Percentiles rank a stretch among this genome's conserved stretches.
These are phyloP conservation scores for Globisporangium rhizosaccharum DNA, from an alignment of 352 stramenopile species.

Conservation along the genomic window DNA sequence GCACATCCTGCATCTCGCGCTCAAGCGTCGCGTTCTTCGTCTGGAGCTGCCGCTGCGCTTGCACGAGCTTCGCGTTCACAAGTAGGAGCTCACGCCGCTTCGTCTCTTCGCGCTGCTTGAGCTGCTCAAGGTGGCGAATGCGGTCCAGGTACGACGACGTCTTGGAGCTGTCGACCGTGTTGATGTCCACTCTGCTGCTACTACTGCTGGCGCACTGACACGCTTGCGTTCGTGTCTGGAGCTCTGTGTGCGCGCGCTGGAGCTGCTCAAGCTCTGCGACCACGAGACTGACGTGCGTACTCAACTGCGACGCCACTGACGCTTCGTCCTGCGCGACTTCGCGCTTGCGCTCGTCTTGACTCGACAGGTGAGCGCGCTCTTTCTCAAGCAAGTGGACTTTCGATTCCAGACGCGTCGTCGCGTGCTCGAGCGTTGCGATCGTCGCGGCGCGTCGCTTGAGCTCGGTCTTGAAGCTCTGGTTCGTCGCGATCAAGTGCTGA, in stretches of 20 bases:
- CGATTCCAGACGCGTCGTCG: slow-evolving; percentile 36
- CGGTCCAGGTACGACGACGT: slow-evolving; percentile 37
- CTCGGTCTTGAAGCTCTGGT: slow-evolving; percentile 33
- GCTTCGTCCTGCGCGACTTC: slow-evolving; percentile 22
- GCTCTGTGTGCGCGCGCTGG: slow-evolving; percentile 31
- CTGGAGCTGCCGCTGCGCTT: slow-evolving; percentile 56
- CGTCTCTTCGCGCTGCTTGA: slow-evolving; percentile 32
- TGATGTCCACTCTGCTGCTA: neutral
- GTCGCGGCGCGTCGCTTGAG: slow-evolving; percentile 19
- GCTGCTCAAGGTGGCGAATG: slow-evolving; percentile 47
- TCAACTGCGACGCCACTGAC: slow-evolving; percentile 31
- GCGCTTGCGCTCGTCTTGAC: slow-evolving; percentile 29
- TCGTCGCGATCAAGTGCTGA: slow-evolving; percentile 28
- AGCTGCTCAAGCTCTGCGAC: slow-evolving; percentile 41
- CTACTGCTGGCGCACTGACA: slow-evolving; percentile 14
- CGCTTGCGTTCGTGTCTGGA: slow-evolving; percentile 18
- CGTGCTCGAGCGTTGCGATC: slow-evolving; percentile 24
- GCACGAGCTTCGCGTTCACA: slow-evolving; percentile 60
- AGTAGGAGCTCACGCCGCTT: slow-evolving; percentile 62
- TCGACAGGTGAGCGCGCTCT: slow-evolving; percentile 33
- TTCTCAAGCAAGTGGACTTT: slow-evolving; percentile 42
- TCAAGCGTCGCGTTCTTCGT: slow-evolving; percentile 22
- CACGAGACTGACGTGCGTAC: slow-evolving; percentile 33
- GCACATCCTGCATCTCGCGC: slow-evolving; percentile 28
- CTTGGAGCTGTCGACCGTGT: slow-evolving; percentile 3